Percentiles rank a stretch among this genome's conserved stretches.
Evolutionary conservation across 345 rosid genomes (phyloP).

Genomic region (Sonneratia caseolaris): DNA sequence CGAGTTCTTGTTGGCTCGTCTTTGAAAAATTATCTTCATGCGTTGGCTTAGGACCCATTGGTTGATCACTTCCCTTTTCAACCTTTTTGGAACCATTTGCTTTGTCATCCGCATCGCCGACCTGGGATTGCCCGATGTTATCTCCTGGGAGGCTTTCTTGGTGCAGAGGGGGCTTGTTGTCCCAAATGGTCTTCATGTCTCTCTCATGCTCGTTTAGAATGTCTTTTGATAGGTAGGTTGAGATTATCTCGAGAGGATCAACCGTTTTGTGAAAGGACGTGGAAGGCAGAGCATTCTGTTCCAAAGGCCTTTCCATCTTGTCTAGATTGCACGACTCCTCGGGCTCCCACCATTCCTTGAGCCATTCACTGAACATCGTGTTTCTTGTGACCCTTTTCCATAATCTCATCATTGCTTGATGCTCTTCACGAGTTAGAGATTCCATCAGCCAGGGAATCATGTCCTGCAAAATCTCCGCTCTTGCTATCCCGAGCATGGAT

Average conservation of each 20-base stretch:
- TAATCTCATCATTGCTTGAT: conserved; percentile 38
- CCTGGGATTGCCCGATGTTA: not conserved
- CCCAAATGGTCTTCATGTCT: not conserved
- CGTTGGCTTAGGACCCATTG: conserved; percentile 17
- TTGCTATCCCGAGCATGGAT: conserved; percentile 57
- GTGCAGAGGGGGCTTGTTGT: not conserved
- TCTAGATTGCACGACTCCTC: conserved; percentile 14
- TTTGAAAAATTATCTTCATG: conserved; percentile 24
- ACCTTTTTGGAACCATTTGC: conserved; percentile 8
- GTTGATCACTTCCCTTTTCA: conserved; percentile 8
- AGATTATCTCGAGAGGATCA: conserved; percentile 58
- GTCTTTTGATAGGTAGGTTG: conserved; percentile 41
- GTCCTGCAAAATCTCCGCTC: conserved; percentile 59
- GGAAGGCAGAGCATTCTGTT: conserved; percentile 16
- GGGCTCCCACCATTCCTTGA: conserved; percentile 79
- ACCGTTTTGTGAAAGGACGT: conserved; percentile 15
- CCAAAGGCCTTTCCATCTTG: conserved; percentile 14
- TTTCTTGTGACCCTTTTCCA: conserved; percentile 58
- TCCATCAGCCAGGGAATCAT: conserved; percentile 75
- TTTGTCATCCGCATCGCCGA: conserved; percentile 8
- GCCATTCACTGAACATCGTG: conserved; percentile 78
- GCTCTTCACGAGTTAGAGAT: conserved; percentile 51
- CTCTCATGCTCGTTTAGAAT: conserved; percentile 20
- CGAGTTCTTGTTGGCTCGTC: conserved; percentile 56
- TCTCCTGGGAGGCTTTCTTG: not conserved